Evolutionary conservation across 768 basidiomycete species (phyloP).

Genomic region (Leucocoprinus sp.): DNA sequence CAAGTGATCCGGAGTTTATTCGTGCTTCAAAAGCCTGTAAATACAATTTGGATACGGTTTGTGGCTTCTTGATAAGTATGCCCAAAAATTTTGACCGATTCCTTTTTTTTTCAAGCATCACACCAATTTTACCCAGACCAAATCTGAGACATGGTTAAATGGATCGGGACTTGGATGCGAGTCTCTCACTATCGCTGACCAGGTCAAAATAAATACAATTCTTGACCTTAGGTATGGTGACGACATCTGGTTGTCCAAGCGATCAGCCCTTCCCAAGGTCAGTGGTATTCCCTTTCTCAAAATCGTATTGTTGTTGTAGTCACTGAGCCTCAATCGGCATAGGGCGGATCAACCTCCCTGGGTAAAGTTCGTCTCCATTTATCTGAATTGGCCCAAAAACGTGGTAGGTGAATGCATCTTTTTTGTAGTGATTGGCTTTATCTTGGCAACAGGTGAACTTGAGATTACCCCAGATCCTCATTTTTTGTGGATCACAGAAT

Average conservation of each 20-base stretch:
- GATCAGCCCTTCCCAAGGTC: constrained; percentile 47
- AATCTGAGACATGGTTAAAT: constrained; percentile 7
- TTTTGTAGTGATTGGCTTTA: constrained; percentile 6
- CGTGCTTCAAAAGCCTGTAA: constrained; percentile 24
- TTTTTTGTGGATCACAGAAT: constrained; percentile 95
- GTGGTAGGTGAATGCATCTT: constrained; percentile 35
- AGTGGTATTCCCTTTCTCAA: constrained; percentile 13
- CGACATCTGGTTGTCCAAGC: constrained; percentile 50
- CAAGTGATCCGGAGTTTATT: constrained; percentile 31
- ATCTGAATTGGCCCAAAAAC: constrained; percentile 54
- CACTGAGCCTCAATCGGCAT: constrained; percentile 12
- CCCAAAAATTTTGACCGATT: neutral
- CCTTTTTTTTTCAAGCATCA: constrained; percentile 5
- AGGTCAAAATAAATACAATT: constrained; percentile 12
- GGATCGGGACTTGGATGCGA: constrained; percentile 15
- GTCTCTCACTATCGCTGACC: constrained; percentile 26
- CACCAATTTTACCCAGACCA: constrained; percentile 9
- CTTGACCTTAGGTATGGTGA: constrained; percentile 42
- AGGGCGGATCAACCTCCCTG: constrained; percentile 85
- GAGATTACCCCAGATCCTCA: constrained; percentile 52
- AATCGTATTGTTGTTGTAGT: constrained; percentile 11
- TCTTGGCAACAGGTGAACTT: constrained; percentile 41
- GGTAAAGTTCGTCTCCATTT: constrained; percentile 64
- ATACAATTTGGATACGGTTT: constrained; percentile 4
- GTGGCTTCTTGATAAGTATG: neutral